Evolutionary conservation across 2,329 filamentous ascomycete genomes (phyloP).

Genomic region (Akanthomyces muscarius): DNA sequence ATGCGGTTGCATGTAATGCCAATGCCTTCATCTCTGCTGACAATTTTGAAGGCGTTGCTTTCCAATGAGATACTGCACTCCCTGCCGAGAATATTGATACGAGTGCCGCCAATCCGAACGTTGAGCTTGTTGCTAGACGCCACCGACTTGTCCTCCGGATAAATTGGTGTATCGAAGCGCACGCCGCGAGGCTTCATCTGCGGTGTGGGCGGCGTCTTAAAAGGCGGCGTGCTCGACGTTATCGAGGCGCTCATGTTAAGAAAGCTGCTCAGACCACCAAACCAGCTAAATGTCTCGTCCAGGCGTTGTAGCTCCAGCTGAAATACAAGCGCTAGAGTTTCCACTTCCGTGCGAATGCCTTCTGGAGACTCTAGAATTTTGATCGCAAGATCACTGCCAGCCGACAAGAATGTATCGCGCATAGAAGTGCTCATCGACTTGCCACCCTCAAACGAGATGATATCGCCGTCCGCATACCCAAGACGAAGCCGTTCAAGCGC

Average conservation of each 20-base stretch:
- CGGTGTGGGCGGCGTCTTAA: constrained; percentile 37
- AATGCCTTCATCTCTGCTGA: constrained; percentile 69
- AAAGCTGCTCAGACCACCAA: constrained; percentile 88
- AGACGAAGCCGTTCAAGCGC: constrained; percentile 56
- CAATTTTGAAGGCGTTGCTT: constrained; percentile 76
- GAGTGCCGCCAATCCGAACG: constrained; percentile 69
- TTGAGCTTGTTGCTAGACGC: constrained; percentile 64
- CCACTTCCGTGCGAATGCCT: constrained; percentile 56
- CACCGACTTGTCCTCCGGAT: constrained; percentile 44
- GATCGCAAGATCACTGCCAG: constrained; percentile 55
- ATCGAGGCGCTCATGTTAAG: constrained; percentile 85
- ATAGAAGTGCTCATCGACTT: constrained; percentile 57
- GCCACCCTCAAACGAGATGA: constrained; percentile 58
- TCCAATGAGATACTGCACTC: constrained; percentile 70
- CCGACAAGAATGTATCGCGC: constrained; percentile 53
- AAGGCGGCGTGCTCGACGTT: constrained; percentile 59
- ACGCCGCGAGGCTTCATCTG: constrained; percentile 51
- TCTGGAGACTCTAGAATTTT: constrained; percentile 45
- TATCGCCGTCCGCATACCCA: constrained; percentile 59
- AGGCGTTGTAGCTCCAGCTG: constrained; percentile 73
- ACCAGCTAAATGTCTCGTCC: constrained; percentile 82
- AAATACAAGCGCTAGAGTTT: constrained; percentile 72
- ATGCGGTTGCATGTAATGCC: constrained; percentile 71
- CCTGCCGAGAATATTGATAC: constrained; percentile 72
- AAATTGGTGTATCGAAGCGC: constrained; percentile 52